A percentile compares a stretch with the other conserved stretches of the same genome.
phyloP scores from a whole-genome alignment of 805 yeast genomes.

The Starmera pachycereana region DNA sequence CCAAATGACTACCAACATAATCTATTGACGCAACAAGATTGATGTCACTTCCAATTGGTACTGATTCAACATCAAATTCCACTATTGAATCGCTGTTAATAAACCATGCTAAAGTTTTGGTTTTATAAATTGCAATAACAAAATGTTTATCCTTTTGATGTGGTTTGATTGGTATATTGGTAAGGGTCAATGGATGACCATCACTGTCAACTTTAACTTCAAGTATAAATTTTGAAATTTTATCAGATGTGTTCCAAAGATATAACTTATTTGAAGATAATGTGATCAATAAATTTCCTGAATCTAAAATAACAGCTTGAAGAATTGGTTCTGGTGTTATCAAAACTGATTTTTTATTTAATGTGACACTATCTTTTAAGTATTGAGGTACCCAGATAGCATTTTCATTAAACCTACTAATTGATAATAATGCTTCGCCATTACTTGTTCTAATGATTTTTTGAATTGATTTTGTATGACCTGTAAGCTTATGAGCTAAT shows the following conservation, averaged over 20 bases:
- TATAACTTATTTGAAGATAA: constrained; percentile 35
- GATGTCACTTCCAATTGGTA: constrained; percentile 27
- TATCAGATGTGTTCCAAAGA: constrained; percentile 48
- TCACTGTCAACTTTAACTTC: constrained; percentile 9
- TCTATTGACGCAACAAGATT: constrained; percentile 49
- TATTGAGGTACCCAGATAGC: constrained; percentile 45
- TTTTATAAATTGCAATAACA: constrained; percentile 40
- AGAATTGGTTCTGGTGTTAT: constrained; percentile 36
- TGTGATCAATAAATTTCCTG: constrained; percentile 36
- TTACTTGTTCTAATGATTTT: constrained; percentile 54
- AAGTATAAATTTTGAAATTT: constrained; percentile 15
- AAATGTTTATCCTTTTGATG: constrained; percentile 29
- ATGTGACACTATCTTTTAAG: constrained; percentile 23
- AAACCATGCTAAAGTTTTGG: constrained; percentile 33
- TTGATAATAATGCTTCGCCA: constrained; percentile 50
- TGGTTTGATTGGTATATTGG: constrained; percentile 24
- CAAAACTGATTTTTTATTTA: constrained; percentile 29
- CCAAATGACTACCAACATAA: constrained; percentile 39
- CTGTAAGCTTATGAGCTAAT: constrained; percentile 57
- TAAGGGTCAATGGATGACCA: constrained; percentile 18
- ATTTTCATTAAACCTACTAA: constrained; percentile 53
- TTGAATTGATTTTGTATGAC: constrained; percentile 76
- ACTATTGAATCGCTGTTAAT: constrained; percentile 14
- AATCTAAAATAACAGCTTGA: constrained; percentile 37
- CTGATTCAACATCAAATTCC: constrained; percentile 24